These are phyloP conservation scores for Trypanosoma platydactyli DNA, from an alignment of 208 protist genomes.

Conservation along the genomic window DNA sequence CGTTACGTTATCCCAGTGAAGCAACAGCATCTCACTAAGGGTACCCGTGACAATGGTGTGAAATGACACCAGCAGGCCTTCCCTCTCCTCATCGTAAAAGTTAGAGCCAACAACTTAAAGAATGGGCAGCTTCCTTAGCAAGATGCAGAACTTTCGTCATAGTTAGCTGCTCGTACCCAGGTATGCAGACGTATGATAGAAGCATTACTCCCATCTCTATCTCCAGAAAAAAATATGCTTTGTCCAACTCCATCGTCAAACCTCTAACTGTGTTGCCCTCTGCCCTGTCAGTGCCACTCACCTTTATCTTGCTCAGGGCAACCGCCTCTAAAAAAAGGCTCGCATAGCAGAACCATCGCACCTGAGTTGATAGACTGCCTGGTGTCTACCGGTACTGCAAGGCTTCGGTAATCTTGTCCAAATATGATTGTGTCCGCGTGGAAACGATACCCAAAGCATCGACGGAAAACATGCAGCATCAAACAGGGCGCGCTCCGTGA, in stretches of 20 bases:
- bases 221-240: conserved; percentile 15
- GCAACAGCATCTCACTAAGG: conserved; percentile 1
- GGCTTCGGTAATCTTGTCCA: conserved; percentile 8
- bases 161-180: conserved; percentile 11
- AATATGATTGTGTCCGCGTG: neutral
- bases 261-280: neutral
- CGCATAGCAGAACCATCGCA: conserved; percentile 2
- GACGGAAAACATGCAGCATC: neutral
- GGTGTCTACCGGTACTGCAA: neutral
- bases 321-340: conserved; percentile 7
- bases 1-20: conserved; percentile 19
- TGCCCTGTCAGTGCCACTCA: too few species aligned
- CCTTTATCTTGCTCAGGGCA: neutral
- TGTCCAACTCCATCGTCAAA: conserved; percentile 4
- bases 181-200: conserved; percentile 13
- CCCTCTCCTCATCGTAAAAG: conserved; percentile 8
- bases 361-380: neutral
- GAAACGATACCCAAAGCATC: neutral
- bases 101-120: neutral
- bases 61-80: conserved; percentile 14
- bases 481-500: neutral
- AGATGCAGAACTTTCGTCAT: conserved; percentile 17
- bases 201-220: conserved; percentile 18
- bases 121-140: conserved; percentile 1
- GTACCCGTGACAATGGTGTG: conserved; percentile 11